Base-by-base conservation (phyloP, 2,329 filamentous ascomycete genomes). In the Amesomyces nigricolor region DNA sequence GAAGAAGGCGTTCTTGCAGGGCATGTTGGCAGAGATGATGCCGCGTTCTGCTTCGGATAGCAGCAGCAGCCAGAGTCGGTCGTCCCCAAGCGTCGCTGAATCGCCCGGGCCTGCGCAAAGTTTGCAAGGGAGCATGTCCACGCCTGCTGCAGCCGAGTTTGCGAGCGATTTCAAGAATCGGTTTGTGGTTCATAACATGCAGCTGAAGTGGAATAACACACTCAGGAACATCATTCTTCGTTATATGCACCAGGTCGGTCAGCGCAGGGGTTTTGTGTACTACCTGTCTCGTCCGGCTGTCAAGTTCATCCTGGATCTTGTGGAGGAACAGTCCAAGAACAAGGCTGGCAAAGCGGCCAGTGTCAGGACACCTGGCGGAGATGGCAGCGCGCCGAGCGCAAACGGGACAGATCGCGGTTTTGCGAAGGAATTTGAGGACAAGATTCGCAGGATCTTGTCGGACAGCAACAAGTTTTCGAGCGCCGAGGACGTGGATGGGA, bases 201-300 rank as follows among this genome's bases (percentile, higher is more conserved):
- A 99, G 66, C 76, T 99, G 55, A 99, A 99, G 71, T 99, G 94
- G 94, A 97, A 96, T 74, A 99, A 99, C 65, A 83, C 91, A 10
- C 74, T 99, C 38, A 85, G 94, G 57, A 97, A 99, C 67, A 96
- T 96, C 65, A 94, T 99, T 48, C 80, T 99, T 40, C 89, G 94
- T 22, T 99, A 99, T 70, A 95, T 94, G 60, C 94, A 99, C 67
- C 94, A 99, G 75, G 94, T 95, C 65, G 91, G 91, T 68, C 95
- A 99, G 72, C 83, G 94, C 50, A 85, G 94, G 63, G 95, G 94
- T 51, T 97, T 99, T 67, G 86, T 99, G 30, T 99, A 99, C 74
- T 99, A 99, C 72, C 87, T 97, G 73, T 97, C 95, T 10, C 84
- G 92, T 46, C 85, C 91, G 60, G 95, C 94, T 3, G 89, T 99